These are phyloP conservation scores for Lolium perenne DNA, from an alignment of 176 grass and related monocot genomes.

Conservation along the genomic window DNA sequence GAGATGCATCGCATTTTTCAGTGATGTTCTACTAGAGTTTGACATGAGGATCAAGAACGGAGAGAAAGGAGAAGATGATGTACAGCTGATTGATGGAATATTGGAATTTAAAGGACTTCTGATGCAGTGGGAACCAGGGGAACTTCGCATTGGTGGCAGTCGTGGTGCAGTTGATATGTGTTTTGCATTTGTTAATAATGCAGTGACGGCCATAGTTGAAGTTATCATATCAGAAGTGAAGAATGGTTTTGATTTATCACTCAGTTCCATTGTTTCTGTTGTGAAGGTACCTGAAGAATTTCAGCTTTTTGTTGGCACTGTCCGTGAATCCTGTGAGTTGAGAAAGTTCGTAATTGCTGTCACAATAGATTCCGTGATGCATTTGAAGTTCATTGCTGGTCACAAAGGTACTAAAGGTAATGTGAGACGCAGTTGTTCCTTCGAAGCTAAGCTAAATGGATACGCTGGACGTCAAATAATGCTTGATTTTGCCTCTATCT, in stretches of 20 bases:
- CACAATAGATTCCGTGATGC: neutral
- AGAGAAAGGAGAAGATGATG: neutral
- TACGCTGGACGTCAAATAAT: too few relatives aligned
- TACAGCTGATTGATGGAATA: neutral
- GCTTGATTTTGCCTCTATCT: too few relatives aligned
- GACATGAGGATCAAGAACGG: too few relatives aligned
- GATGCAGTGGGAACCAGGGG: neutral
- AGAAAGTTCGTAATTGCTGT: constrained; percentile 2
- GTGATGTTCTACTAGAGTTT: constrained; percentile 2
- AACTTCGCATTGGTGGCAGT: neutral
- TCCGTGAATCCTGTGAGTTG: neutral
- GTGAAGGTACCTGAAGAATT: neutral
- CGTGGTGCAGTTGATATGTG: neutral
- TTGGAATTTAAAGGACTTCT: neutral
- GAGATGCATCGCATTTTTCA: neutral
- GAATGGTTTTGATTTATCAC: neutral
- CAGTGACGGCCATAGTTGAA: neutral
- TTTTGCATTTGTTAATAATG: neutral
- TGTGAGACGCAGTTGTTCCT: neutral
- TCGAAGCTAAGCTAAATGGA: neutral
- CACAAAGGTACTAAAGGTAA: neutral
- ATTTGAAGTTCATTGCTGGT: too few relatives aligned
- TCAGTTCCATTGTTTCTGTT: neutral
- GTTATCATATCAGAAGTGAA: neutral
- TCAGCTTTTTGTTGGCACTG: neutral